These are phyloP conservation scores for Aspergillus sp. DNA, from an alignment of 2,329 filamentous ascomycete species.

Conservation along the genomic window DNA sequence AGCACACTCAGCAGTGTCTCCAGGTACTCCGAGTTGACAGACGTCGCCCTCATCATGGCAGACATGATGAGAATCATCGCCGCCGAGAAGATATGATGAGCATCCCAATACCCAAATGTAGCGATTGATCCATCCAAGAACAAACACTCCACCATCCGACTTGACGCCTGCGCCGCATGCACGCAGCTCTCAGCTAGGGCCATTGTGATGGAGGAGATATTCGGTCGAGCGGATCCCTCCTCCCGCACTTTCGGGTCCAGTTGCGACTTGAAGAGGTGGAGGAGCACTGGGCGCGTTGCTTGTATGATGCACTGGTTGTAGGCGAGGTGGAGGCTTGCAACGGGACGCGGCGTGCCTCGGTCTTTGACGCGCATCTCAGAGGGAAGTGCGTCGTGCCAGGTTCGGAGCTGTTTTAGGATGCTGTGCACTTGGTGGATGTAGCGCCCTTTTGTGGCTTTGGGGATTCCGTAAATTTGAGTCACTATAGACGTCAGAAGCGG, in stretches of 20 bases:
- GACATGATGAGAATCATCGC: slow-evolving; percentile 21
- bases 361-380: slow-evolving; percentile 14
- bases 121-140: slow-evolving; percentile 14
- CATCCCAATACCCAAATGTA: slow-evolving; percentile 18
- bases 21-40: slow-evolving; percentile 13
- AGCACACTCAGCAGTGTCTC: slow-evolving; percentile 15
- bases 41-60: slow-evolving; percentile 14
- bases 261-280: slow-evolving; percentile 20
- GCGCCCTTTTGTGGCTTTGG: slow-evolving; percentile 14
- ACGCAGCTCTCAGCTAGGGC: slow-evolving; percentile 17
- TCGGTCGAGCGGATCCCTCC: slow-evolving; percentile 6
- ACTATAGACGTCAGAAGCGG: background rate
- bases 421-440: slow-evolving; percentile 18
- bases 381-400: slow-evolving; percentile 16
- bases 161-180: slow-evolving; percentile 16
- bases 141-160: slow-evolving; percentile 12
- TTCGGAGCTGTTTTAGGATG: slow-evolving; percentile 15
- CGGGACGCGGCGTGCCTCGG: slow-evolving; percentile 13
- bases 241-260: slow-evolving; percentile 5
- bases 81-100: slow-evolving; percentile 17
- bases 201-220: slow-evolving; percentile 10
- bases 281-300: slow-evolving; percentile 15
- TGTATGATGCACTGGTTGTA: slow-evolving; percentile 22
- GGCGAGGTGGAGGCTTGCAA: slow-evolving; percentile 17
- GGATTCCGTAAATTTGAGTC: slow-evolving; percentile 18